Percentiles rank a stretch among this genome's conserved stretches.
phyloP scores from a whole-genome alignment of 2,329 filamentous ascomycete genomes.

The Fusarium fracticaudum region DNA sequence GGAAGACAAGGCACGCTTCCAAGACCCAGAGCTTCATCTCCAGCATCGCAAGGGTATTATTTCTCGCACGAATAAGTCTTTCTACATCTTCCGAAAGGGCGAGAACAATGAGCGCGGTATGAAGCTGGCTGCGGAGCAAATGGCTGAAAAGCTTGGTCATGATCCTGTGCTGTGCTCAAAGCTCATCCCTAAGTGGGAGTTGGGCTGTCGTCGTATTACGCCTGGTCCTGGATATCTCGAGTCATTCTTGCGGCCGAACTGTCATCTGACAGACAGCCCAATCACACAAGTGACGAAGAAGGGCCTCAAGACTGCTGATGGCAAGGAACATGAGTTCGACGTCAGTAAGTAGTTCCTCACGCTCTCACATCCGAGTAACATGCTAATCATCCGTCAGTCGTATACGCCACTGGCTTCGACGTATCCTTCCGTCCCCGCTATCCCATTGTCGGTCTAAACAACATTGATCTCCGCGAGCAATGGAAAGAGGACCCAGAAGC shows the following conservation, averaged over 20 bases:
- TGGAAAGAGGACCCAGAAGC: slow-evolving; percentile 56
- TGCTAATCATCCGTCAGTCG: slow-evolving; percentile 41
- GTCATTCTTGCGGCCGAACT: slow-evolving; percentile 33
- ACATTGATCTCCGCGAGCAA: slow-evolving; percentile 58
- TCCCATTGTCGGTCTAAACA: slow-evolving; percentile 58
- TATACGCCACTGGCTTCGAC: slow-evolving; percentile 67
- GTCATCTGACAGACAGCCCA: slow-evolving; percentile 31
- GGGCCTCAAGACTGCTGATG: slow-evolving; percentile 31
- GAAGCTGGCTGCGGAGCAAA: slow-evolving; percentile 35
- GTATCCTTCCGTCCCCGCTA: slow-evolving; percentile 62
- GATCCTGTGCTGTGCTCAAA: slow-evolving; percentile 35
- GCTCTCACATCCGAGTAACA: rapidly evolving
- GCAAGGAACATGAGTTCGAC: slow-evolving; percentile 33
- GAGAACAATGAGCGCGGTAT: slow-evolving; percentile 35
- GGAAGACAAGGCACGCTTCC: slow-evolving; percentile 59
- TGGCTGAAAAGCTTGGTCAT: slow-evolving; percentile 35
- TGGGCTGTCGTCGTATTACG: slow-evolving; percentile 34
- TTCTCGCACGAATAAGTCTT: slow-evolving; percentile 42
- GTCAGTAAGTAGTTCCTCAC: slow-evolving; percentile 21
- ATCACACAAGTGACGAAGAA: slow-evolving; percentile 34
- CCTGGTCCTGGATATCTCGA: slow-evolving; percentile 36
- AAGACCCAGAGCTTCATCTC: slow-evolving; percentile 62
- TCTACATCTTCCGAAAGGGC: slow-evolving; percentile 48
- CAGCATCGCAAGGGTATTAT: slow-evolving; percentile 54
- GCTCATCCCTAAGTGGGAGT: slow-evolving; percentile 36